Base-by-base conservation (phyloP, 495 filamentous ascomycete species). In the Letharia lupina region DNA sequence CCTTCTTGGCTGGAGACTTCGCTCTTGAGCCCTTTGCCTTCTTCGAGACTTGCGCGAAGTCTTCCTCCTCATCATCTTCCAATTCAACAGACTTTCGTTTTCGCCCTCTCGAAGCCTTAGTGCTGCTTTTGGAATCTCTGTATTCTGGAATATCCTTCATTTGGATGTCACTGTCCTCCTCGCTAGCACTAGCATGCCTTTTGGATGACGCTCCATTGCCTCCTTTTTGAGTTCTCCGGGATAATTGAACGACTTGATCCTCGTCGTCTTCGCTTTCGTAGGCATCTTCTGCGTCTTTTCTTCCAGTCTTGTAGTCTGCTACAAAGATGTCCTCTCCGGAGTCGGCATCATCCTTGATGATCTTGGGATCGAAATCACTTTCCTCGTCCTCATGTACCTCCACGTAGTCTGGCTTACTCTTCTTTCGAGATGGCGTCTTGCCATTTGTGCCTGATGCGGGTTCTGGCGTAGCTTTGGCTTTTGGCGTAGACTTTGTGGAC, bases 271-370 rank as follows among this genome's bases (percentile, higher is more conserved):
- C 86, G 37, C 78, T 82, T 44, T 90, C 87, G 57, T 87, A 88
- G 69, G 88, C 86, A 69, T 90, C 88, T 71, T 84, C 87, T 47
- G 82, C 74, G 48, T 68, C 73, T 67, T 86, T 89, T 60, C 73
- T 74, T 57, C 77, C 76, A 64, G 74, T 75, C 68, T 78, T 82
- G n/a, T 82, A 84, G 60, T 88, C 87, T 0, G 84, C 83, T 2
- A 84, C 84, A 71, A 87, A 89, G 20, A 91, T 88, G 69, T 93
- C 89, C 65, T 91, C 89, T 16, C 80, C 85, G 8, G 81, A 88
- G 62, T 89, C 83, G n/a, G 79, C 77, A 62, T 82, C 84, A 61
- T 87, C 87, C 45, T 81, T 79, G 12, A 87, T 83, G 62, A 85
- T 65, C 42, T 81, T 60, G 76, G 40, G 77, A 67, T 56, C 63